Conservation (phyloP, 2,329 filamentous ascomycete species). For the Aspergillus eucalypticola region DNA sequence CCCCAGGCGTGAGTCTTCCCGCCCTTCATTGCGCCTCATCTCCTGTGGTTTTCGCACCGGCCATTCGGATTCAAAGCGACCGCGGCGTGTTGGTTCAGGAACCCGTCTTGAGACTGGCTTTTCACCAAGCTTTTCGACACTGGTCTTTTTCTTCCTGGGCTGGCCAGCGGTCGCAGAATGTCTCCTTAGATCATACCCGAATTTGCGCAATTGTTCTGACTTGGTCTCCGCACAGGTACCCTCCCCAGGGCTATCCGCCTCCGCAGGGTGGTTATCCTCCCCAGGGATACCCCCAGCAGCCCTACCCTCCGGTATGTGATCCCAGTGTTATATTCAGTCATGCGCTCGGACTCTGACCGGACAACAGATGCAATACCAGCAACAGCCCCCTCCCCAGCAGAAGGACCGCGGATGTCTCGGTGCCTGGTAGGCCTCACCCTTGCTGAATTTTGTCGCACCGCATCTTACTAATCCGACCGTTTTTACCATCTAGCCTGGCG, state of each 20-base stretch:
- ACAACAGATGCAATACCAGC: constrained; percentile 52
- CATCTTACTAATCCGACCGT: constrained; percentile 13
- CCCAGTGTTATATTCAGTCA: neutral
- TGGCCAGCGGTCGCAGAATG: neutral
- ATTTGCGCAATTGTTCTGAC: constrained; percentile 1
- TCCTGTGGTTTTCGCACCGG: neutral
- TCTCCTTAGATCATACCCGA: neutral
- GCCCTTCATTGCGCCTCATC: neutral
- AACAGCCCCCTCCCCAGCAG: constrained; percentile 49
- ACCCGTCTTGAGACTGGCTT: neutral
- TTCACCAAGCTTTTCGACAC: neutral
- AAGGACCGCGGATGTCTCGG: constrained; percentile 54
- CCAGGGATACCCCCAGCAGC: constrained; percentile 32
- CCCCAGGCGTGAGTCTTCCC: constrained; percentile 41
- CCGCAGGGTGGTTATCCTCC: constrained; percentile 25
- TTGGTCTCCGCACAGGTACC: constrained; percentile 27
- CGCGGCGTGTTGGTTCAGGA: constrained; percentile 1
- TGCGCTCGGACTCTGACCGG: neutral
- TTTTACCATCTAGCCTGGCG: constrained; percentile 47
- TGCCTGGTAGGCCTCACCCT: constrained; percentile 46
- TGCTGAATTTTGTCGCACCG: neutral
- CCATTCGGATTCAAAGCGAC: neutral
- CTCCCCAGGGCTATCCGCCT: constrained; percentile 36
- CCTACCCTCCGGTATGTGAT: constrained; percentile 31
- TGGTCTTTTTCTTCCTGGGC: neutral